Evolutionary conservation across 2,329 filamentous ascomycete genomes (phyloP), one percentile per base, ranked within the genome.

Genomic region (Pestalotiopsis fici): DNA sequence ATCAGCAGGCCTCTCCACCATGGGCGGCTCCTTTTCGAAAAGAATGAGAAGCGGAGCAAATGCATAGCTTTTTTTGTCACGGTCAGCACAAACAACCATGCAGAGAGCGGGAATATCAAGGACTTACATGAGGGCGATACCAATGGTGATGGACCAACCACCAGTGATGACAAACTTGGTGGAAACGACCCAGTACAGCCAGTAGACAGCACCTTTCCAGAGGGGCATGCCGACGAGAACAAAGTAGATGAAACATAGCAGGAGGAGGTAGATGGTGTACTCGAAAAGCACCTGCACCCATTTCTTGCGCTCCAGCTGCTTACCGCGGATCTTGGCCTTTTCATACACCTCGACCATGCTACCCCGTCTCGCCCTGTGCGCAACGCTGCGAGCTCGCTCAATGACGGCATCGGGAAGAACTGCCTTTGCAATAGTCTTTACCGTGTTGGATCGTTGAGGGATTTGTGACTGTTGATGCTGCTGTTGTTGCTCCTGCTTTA

Each of bases 151-250:
- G n/a, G 77, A 75, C 69, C 78, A 82, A 1, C 81, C 81, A 25
- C 80, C 81, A 21, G 74, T 69, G 43, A 83, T 67, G 21, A 79
- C 76, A 43, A 82, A 80, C 57, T 81, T 81, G 37, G 77, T 76
- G 39, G 71, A 69, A n/a, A 83, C 76, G 12, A 80, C 69, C 74
- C 75, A 80, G 67, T 81, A 83, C 47, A 83, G 57, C 78, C 78
- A 83, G 69, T 76, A 83, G 1, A 82, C 78, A 5, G 78, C 76
- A 3, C 83, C 83, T 4, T 79, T 79, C 83, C 83, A 85, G 2
- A 85, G 67, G 1, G 83, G 83, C 65, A 79, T 66, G 4, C 83
- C 83, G 11, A 85, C 71, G 1, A 84, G 73, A n/a, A 83, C 79
- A 25, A 85, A 82, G 67, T 84, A 84, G 35, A 83, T 73, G 65